Evolutionary conservation across 768 basidiomycete genomes (phyloP).

Genomic region (Mycena venus): DNA sequence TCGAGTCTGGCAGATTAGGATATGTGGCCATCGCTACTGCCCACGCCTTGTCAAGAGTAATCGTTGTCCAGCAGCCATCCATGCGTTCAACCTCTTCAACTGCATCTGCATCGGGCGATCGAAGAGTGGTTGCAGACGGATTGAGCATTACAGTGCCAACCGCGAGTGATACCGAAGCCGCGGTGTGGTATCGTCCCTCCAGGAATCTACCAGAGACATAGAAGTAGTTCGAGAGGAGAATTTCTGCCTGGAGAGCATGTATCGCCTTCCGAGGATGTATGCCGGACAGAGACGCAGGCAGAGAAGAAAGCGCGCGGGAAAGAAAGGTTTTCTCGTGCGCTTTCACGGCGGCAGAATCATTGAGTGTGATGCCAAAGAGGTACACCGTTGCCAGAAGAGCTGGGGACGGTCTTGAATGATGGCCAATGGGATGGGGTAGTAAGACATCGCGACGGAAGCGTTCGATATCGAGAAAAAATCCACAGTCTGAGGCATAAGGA

Average conservation of each 20-base stretch:
- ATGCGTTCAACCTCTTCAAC: constrained; percentile 28
- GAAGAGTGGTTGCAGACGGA: not conserved
- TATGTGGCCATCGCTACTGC: constrained; percentile 17
- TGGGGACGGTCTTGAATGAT: constrained; percentile 39
- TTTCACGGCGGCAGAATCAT: not conserved
- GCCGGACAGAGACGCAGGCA: constrained; percentile 38
- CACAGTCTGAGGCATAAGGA: constrained; percentile 53
- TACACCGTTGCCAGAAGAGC: constrained; percentile 41
- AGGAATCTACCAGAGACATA: constrained; percentile 53
- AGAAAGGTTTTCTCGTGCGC: constrained; percentile 43
- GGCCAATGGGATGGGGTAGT: constrained; percentile 33
- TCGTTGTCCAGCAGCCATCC: constrained; percentile 23
- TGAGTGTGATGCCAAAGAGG: constrained; percentile 36
- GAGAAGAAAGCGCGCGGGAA: constrained; percentile 38
- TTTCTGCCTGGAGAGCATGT: constrained; percentile 52
- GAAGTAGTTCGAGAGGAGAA: constrained; percentile 61
- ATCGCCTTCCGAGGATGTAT: constrained; percentile 44
- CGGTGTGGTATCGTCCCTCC: constrained; percentile 51
- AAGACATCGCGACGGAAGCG: constrained; percentile 50
- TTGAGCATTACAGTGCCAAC: constrained; percentile 41
- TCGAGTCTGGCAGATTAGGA: not conserved
- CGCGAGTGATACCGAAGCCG: constrained; percentile 51
- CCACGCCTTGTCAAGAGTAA: constrained; percentile 31
- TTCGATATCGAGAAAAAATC: constrained; percentile 58
- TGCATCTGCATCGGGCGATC: not conserved